A percentile compares a stretch with the other conserved stretches of the same genome.
Conservation (phyloP, 805 yeast species). For the Wickerhamiella australiensis region DNA sequence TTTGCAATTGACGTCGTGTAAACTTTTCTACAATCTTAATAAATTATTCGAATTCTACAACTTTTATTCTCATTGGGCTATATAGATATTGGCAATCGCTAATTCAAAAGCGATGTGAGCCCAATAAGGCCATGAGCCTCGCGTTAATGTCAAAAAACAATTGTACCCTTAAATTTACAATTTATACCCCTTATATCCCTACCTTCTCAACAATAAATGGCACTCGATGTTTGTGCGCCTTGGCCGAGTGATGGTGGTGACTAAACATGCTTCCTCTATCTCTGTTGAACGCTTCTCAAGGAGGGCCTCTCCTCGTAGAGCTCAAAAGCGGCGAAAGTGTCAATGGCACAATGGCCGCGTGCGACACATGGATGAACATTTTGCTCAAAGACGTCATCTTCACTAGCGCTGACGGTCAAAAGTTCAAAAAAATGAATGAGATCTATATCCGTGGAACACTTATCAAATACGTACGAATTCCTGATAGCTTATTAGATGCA, state of each 20-base stretch:
- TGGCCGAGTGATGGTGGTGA: not conserved
- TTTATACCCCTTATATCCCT: no score
- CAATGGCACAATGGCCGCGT: conserved; percentile 69
- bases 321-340: conserved; percentile 83
- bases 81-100: no score
- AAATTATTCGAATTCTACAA: not conserved
- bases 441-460: conserved; percentile 21
- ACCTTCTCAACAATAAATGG: no score
- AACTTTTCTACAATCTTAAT: not conserved
- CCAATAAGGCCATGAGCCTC: no score
- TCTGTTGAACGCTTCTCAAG: conserved; percentile 79
- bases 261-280: conserved; percentile 69
- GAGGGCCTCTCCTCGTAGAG: conserved; percentile 76
- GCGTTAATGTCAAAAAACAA: no score
- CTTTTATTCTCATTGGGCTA: no score
- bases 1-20: not conserved
- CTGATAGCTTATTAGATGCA: conserved; percentile 30
- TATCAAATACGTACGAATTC: conserved; percentile 34
- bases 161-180: no score
- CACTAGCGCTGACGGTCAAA: conserved; percentile 12
- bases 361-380: conserved; percentile 94
- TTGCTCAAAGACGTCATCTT: conserved; percentile 64
- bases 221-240: no score
- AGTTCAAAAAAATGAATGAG: conserved; percentile 17
- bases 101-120: no score